These are phyloP conservation scores for Talaromyces rugulosus DNA, from an alignment of 2,329 filamentous ascomycete genomes.

Conservation along the genomic window DNA sequence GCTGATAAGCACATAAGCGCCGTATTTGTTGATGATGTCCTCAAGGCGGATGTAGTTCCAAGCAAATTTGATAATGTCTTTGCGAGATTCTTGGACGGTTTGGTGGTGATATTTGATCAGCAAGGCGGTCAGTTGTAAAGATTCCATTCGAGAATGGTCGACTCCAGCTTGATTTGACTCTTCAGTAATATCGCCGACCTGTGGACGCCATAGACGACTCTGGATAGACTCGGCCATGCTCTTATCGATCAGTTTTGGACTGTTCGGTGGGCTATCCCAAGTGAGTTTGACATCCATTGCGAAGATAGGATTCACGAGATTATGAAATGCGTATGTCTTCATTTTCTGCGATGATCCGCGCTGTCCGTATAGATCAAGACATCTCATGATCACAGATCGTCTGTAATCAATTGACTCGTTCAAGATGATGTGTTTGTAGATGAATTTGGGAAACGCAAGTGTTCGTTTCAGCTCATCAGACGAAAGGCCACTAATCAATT, in stretches of 20 bases:
- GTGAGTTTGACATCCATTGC: constrained; percentile 92
- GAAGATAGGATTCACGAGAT: constrained; percentile 92
- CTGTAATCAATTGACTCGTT: constrained; percentile 83
- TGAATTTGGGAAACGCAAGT: constrained; percentile 71
- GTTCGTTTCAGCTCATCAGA: constrained; percentile 75
- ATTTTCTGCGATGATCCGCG: constrained; percentile 78
- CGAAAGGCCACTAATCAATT: constrained; percentile 77
- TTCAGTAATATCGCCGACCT: constrained; percentile 74
- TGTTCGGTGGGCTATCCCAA: constrained; percentile 58
- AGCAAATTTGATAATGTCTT: constrained; percentile 98
- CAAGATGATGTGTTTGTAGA: constrained; percentile 79
- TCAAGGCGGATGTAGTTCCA: constrained; percentile 99
- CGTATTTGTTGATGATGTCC: constrained; percentile 98
- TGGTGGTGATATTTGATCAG: constrained; percentile 91
- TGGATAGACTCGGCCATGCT: constrained; percentile 85
- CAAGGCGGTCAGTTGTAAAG: constrained; percentile 90
- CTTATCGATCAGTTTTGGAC: constrained; percentile 75
- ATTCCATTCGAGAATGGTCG: constrained; percentile 92
- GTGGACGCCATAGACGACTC: constrained; percentile 88
- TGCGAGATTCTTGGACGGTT: constrained; percentile 83
- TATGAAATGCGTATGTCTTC: constrained; percentile 87
- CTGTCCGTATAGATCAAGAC: constrained; percentile 79
- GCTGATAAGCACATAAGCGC: constrained; percentile 91
- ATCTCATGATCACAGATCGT: constrained; percentile 74
- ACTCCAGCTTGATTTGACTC: constrained; percentile 81